These are phyloP conservation scores for Didymella glomerata DNA, from an alignment of 2,329 filamentous ascomycete species.

Conservation along the genomic window DNA sequence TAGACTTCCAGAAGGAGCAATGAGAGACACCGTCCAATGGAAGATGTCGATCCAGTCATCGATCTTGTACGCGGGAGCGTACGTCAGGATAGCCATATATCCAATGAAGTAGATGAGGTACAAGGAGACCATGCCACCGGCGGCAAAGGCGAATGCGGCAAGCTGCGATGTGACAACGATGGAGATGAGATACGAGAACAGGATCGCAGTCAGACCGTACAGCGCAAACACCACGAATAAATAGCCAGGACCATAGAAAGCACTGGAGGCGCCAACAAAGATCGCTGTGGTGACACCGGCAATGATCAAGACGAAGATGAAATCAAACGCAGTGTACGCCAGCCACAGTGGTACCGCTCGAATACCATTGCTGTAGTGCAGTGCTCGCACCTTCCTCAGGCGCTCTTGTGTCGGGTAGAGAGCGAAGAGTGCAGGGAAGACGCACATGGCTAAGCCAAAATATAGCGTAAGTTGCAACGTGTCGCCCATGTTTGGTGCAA, in stretches of 20 bases:
- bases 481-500: conserved; percentile 72
- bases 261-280: conserved; percentile 68
- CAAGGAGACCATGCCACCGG: conserved; percentile 72
- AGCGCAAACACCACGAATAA: conserved; percentile 82
- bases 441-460: conserved; percentile 78
- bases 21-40: conserved; percentile 76
- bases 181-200: conserved; percentile 83
- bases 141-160: conserved; percentile 83
- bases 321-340: conserved; percentile 83
- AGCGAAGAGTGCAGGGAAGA: conserved; percentile 85
- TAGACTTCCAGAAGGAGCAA: conserved; percentile 81
- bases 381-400: conserved; percentile 77
- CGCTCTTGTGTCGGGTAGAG: conserved; percentile 89
- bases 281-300: conserved; percentile 73
- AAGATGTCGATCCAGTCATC: conserved; percentile 73
- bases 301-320: conserved; percentile 72
- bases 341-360: conserved; percentile 83
- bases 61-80: conserved; percentile 72
- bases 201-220: conserved; percentile 79
- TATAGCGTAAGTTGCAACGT: conserved; percentile 83
- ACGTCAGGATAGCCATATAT: conserved; percentile 71
- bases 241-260: conserved; percentile 83
- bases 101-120: conserved; percentile 60
- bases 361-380: conserved; percentile 93
- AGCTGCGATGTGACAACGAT: conserved; percentile 81